Percentiles rank a stretch among this genome's conserved stretches.
phyloP scores from a whole-genome alignment of 805 yeast genomes.

The Saccharomycopsis sp. region DNA sequence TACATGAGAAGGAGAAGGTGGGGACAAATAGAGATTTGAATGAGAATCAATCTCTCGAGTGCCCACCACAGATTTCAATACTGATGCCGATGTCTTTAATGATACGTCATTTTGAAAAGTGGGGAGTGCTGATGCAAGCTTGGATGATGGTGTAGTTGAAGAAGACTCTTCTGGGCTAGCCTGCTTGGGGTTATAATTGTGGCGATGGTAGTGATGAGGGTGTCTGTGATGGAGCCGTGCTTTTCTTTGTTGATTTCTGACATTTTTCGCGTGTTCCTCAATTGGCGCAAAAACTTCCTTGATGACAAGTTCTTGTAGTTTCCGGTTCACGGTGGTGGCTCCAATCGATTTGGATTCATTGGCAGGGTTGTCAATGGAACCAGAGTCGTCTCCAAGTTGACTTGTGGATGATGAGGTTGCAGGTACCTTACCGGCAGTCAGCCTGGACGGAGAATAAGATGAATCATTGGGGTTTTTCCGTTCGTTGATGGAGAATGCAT shows the following conservation, averaged over 20 bases:
- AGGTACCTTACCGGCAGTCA: not conserved
- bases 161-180: too few relatives aligned
- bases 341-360: conserved; percentile 28
- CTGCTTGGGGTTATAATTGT: too few relatives aligned
- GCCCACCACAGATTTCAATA: too few relatives aligned
- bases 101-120: not conserved
- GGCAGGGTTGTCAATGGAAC: not conserved
- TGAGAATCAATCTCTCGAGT: not conserved
- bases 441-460: conserved; percentile 13
- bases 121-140: not conserved
- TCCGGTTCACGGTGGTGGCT: conserved; percentile 62
- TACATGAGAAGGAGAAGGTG: not conserved
- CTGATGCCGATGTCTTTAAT: not conserved
- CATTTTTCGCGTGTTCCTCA: conserved; percentile 27
- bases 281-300: conserved; percentile 63
- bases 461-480: conserved; percentile 1
- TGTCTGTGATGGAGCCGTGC: conserved; percentile 12
- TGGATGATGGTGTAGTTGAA: too few relatives aligned
- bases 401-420: too few relatives aligned
- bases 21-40: not conserved
- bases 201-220: conserved; percentile 16
- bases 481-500: conserved; percentile 39
- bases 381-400: not conserved
- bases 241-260: conserved; percentile 17
- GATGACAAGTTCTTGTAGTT: conserved; percentile 59